Percentiles rank a stretch among this genome's conserved stretches.
phyloP scores from a whole-genome alignment of 2,329 filamentous ascomycete genomes.

The Microascus cirrosus region DNA sequence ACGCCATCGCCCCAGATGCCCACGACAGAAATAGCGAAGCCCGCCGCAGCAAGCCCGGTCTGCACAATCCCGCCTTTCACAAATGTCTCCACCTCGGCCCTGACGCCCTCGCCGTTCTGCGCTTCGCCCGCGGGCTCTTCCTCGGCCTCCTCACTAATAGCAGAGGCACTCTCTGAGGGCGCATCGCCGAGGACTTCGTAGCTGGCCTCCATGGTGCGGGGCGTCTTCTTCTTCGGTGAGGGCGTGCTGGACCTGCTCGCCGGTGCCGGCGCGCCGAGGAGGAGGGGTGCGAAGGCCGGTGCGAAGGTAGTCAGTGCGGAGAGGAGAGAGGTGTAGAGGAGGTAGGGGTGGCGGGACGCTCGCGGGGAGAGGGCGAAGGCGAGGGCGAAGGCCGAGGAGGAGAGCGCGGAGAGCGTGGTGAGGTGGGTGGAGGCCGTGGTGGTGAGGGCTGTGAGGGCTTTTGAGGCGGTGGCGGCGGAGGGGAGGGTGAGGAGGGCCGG shows the following conservation, averaged over 20 bases:
- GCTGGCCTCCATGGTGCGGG: slow-evolving; percentile 51
- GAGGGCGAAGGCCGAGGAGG: slow-evolving; percentile 61
- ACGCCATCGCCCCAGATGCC: slow-evolving; percentile 57
- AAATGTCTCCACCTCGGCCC: slow-evolving; percentile 43
- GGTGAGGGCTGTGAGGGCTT: slow-evolving; percentile 59
- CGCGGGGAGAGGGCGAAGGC: slow-evolving; percentile 69
- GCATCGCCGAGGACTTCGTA: slow-evolving; percentile 56
- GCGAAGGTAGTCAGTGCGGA: slow-evolving; percentile 49
- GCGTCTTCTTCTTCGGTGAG: slow-evolving; percentile 14
- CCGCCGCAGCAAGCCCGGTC: slow-evolving; percentile 40
- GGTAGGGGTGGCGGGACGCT: slow-evolving; percentile 72
- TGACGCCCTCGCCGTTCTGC: slow-evolving; percentile 52
- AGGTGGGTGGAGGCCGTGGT: slow-evolving; percentile 53
- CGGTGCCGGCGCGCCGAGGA: slow-evolving; percentile 18
- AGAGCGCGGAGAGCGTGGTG: slow-evolving; percentile 55
- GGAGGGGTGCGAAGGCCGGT: slow-evolving; percentile 33
- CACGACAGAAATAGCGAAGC: slow-evolving; percentile 50
- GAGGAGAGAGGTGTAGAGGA: slow-evolving; percentile 72
- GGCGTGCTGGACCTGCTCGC: slow-evolving; percentile 11
- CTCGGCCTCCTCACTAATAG: slow-evolving; percentile 33
- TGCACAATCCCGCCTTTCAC: slow-evolving; percentile 41
- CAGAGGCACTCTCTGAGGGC: slow-evolving; percentile 28
- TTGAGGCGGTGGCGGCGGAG: slow-evolving; percentile 58
- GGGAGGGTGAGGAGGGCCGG: slow-evolving; percentile 74
- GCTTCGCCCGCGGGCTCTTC: slow-evolving; percentile 20